Base-by-base conservation (phyloP, 2,329 filamentous ascomycete species). In the Calonectria honghensis region DNA sequence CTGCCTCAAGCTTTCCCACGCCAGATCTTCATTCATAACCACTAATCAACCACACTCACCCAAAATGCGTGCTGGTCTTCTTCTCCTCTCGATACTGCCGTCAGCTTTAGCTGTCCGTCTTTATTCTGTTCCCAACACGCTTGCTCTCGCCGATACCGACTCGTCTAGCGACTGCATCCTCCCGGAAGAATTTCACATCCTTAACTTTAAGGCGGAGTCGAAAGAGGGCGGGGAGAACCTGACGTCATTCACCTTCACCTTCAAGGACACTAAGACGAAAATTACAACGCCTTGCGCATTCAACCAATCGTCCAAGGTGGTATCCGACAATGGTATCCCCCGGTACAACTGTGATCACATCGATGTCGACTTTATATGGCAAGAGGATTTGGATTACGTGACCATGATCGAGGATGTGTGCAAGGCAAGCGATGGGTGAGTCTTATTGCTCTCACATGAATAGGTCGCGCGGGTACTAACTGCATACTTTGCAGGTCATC, bases 391-490 rank as follows among this genome's bases (percentile, higher is more conserved):
- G 6, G 75, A 76, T 35, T 80, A 81, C 50, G 75, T 90, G 54
- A 86, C 84, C n/a, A 75, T 89, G 79, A 82, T 89, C 54, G 87
- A 90, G 82, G 82, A 83, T 35, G 83, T 86, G 18, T 90, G 89
- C 78, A 83, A 85, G 1, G 78, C 78, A 16, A 31, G 76, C 1
- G 76, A 83, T 6, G 85, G 84, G 86, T 87, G 81, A 78, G 85
- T 80, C 5, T 27, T 18, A 29, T 24, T 13, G 13, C 13, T 52
- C 20, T 27, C 31, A 69, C 70, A 59, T 18, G 6, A 31, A 20
- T 7, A 9, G 18, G 13, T 32, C 61, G 41, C n/a, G 20, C 57
- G 16, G 57, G 39, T 18, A 31, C 24, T 24, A 20, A 29, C 6
- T 48, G 10, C 20, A 61, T 63, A n/a, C 3, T 37, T 32, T 27